Evolutionary conservation across 2,329 filamentous ascomycete species (phyloP).

Genomic region (Trichoderma arundinaceum): DNA sequence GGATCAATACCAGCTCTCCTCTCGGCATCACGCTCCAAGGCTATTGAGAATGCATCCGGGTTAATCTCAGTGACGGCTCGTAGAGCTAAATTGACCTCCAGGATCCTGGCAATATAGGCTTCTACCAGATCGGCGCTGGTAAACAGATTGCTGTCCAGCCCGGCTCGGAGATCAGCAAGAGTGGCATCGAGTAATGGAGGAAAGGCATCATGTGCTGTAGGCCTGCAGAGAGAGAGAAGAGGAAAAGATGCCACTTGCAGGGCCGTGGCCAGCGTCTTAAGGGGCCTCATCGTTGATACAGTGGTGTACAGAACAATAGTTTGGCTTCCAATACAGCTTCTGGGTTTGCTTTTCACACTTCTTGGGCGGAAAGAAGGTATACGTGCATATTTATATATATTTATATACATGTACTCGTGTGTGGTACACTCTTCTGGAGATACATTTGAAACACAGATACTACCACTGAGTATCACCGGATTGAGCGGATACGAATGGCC

Average conservation of each 20-base stretch:
- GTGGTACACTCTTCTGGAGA: no score
- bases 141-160: conserved; percentile 39
- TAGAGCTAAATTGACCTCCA: conserved; percentile 36
- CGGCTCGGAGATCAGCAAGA: conserved; percentile 34
- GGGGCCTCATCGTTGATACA: background rate
- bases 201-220: background rate
- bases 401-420: no score
- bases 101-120: conserved; percentile 40
- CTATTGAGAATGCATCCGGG: conserved; percentile 48
- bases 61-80: conserved; percentile 46
- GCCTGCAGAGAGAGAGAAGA: background rate
- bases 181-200: conserved; percentile 36
- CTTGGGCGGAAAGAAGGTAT: no score
- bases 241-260: background rate
- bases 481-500: no score
- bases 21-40: conserved; percentile 43
- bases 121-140: conserved; percentile 47
- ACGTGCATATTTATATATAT: background rate
- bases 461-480: no score
- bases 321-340: no score
- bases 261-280: background rate
- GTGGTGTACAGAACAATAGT: no score
- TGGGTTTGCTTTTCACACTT: background rate
- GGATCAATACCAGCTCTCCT: conserved; percentile 29
- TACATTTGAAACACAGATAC: no score